phyloP scores from a whole-genome alignment of 2,329 filamentous ascomycete species.

The Aspergillus intermedius region DNA sequence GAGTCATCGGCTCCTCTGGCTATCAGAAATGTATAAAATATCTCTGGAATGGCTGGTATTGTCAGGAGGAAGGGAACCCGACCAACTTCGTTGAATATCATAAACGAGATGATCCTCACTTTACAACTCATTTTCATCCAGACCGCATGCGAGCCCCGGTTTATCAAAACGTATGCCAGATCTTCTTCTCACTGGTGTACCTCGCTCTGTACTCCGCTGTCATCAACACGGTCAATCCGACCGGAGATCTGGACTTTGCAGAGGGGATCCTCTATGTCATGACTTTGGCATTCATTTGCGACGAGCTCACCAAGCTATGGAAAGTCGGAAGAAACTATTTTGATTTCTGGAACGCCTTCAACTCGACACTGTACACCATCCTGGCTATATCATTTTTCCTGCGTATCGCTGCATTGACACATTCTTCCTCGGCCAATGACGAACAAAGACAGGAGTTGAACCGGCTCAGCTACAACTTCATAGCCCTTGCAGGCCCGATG shows the following conservation, averaged over 20 bases:
- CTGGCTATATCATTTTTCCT: conserved; percentile 71
- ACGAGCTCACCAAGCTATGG: conserved; percentile 83
- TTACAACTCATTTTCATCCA: conserved; percentile 79
- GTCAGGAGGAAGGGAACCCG: conserved; percentile 90
- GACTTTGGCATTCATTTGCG: conserved; percentile 82
- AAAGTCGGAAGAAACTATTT: conserved; percentile 90
- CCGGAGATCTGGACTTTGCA: conserved; percentile 73
- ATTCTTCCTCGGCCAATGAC: conserved; percentile 47
- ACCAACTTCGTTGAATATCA: conserved; percentile 85
- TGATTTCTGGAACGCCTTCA: conserved; percentile 96
- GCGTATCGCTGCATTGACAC: conserved; percentile 68
- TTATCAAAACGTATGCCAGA: conserved; percentile 86
- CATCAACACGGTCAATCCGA: conserved; percentile 87
- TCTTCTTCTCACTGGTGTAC: conserved; percentile 77
- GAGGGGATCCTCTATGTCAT: conserved; percentile 85
- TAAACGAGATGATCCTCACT: conserved; percentile 69
- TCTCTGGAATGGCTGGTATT: conserved; percentile 91
- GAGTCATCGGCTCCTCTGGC: conserved; percentile 82
- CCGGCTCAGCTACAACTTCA: conserved; percentile 81
- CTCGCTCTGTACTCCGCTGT: conserved; percentile 79
- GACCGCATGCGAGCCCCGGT: conserved; percentile 88
- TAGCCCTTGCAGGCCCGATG: conserved; percentile 90
- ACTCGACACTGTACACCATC: conserved; percentile 71
- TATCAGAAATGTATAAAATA: conserved; percentile 94
- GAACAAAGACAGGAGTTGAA: conserved; percentile 59